phyloP scores from a whole-genome alignment of 1,139 yeast species.

The Taiozyma sp. region DNA sequence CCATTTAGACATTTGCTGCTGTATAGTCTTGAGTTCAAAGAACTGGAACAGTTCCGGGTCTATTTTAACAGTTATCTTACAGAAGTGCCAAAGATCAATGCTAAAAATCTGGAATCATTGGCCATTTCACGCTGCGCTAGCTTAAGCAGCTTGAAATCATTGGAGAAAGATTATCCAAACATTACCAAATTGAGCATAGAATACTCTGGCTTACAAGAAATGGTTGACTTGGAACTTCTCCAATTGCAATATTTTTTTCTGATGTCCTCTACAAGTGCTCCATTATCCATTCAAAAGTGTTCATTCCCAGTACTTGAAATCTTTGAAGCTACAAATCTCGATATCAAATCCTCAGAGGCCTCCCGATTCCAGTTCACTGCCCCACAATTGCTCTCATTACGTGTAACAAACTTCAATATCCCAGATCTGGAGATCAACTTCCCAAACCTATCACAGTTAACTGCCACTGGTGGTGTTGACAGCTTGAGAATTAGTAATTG shows the following conservation, averaged over 20 bases:
- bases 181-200: conserved; percentile 7
- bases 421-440: conserved; percentile 1
- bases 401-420: conserved; percentile 8
- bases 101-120: conserved; percentile 6
- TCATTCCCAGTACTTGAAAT: conserved; percentile 7
- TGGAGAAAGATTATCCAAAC: conserved; percentile 6
- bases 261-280: conserved; percentile 11
- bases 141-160: conserved; percentile 2
- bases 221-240: conserved; percentile 3
- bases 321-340: conserved; percentile 10
- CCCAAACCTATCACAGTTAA: conserved; percentile 2
- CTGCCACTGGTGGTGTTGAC: conserved; percentile 9
- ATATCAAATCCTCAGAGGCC: conserved; percentile 4
- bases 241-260: conserved; percentile 2
- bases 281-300: conserved; percentile 8
- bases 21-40: conserved; percentile 1
- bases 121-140: conserved; percentile 9
- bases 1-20: conserved; percentile 7
- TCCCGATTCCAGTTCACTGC: conserved; percentile 9
- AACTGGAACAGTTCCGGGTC: conserved; percentile 5
- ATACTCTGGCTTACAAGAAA: conserved; percentile 8
- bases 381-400: conserved; percentile 3
- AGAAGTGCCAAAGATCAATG: conserved; percentile 7
- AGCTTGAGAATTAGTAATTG: conserved; percentile 3
- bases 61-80: conserved; percentile 8